Percentiles rank a stretch among this genome's conserved stretches.
Conservation (phyloP, 2,329 filamentous ascomycete genomes). For the Simplicillium aogashimaense region DNA sequence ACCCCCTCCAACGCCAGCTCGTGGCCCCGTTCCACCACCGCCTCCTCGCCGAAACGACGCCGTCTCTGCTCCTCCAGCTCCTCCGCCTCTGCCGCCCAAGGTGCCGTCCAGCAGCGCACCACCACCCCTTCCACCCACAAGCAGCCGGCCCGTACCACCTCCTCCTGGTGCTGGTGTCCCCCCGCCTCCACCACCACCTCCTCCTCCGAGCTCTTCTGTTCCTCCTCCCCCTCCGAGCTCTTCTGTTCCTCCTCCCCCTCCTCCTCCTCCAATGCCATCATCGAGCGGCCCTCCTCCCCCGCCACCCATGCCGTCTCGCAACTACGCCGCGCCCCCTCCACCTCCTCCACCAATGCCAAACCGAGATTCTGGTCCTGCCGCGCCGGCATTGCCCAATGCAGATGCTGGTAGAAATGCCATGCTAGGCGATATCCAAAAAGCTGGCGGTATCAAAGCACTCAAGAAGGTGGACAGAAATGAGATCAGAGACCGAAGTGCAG, state of each 20-base stretch:
- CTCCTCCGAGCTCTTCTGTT: constrained; percentile 33
- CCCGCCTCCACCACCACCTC: constrained; percentile 25
- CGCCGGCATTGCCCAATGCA: constrained; percentile 28
- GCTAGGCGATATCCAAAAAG: constrained; percentile 62
- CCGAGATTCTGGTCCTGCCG: constrained; percentile 46
- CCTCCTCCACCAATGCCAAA: constrained; percentile 45
- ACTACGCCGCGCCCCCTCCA: constrained; percentile 19
- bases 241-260: constrained; percentile 14
- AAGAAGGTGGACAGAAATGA: constrained; percentile 65
- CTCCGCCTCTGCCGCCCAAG: constrained; percentile 39
- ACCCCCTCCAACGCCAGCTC: constrained; percentile 68
- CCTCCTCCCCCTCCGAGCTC: constrained; percentile 34
- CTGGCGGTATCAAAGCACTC: constrained; percentile 55
- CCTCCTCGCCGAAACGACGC: constrained; percentile 39
- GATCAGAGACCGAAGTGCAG: constrained; percentile 63
- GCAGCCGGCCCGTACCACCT: constrained; percentile 41
- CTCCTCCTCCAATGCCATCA: constrained; percentile 25
- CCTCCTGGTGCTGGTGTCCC: constrained; percentile 34
- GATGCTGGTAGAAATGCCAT: constrained; percentile 47
- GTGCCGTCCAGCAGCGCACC: constrained; percentile 28
- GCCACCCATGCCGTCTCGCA: constrained; percentile 33
- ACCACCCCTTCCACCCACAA: constrained; percentile 33
- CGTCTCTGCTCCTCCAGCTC: constrained; percentile 15
- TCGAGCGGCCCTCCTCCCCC: constrained; percentile 22
- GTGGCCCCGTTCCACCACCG: constrained; percentile 62